Evolutionary conservation across 2,329 filamentous ascomycete genomes (phyloP).

Genomic region (Ophiocordyceps sinensis): DNA sequence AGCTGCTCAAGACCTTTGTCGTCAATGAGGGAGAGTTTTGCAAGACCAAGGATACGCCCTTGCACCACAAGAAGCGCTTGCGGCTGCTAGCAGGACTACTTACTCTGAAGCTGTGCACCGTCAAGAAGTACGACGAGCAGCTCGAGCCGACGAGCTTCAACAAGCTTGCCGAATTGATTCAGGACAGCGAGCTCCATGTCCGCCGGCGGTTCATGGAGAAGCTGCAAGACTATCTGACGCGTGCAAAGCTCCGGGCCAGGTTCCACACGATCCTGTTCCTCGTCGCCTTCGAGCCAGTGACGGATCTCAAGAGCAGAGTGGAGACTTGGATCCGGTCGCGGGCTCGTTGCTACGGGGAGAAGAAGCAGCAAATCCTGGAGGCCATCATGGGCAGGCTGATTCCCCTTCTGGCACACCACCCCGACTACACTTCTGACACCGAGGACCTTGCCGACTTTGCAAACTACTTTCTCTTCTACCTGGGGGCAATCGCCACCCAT

Average conservation of each 20-base stretch:
- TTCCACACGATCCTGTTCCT: slow-evolving; percentile 88
- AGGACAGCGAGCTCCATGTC: slow-evolving; percentile 62
- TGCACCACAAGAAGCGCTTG: slow-evolving; percentile 65
- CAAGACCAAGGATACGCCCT: slow-evolving; percentile 59
- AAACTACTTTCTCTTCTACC: slow-evolving; percentile 80
- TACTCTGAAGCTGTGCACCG: slow-evolving; percentile 69
- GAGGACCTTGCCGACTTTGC: slow-evolving; percentile 68
- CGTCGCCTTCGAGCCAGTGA: slow-evolving; percentile 74
- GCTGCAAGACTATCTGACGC: slow-evolving; percentile 79
- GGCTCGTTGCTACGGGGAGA: slow-evolving; percentile 47
- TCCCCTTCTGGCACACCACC: slow-evolving; percentile 83
- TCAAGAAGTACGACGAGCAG: slow-evolving; percentile 61
- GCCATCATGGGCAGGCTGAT: slow-evolving; percentile 68
- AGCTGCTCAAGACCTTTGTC: slow-evolving; percentile 64
- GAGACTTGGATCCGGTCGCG: slow-evolving; percentile 84
- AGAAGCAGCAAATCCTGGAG: slow-evolving; percentile 56
- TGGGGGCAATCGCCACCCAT: slow-evolving; percentile 68
- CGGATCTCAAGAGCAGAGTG: slow-evolving; percentile 57
- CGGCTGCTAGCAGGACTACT: slow-evolving; percentile 69
- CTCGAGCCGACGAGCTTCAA: slow-evolving; percentile 67
- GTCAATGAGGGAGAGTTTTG: slow-evolving; percentile 66
- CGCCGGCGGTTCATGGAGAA: slow-evolving; percentile 68
- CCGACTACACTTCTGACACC: slow-evolving; percentile 59
- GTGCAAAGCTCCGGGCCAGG: slow-evolving; percentile 51
- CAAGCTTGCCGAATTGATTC: slow-evolving; percentile 62